Percentiles rank a stretch among this genome's conserved stretches.
Conservation (phyloP, 2,329 filamentous ascomycete species). For the Ophiocordyceps camponoti-rufipedis region DNA sequence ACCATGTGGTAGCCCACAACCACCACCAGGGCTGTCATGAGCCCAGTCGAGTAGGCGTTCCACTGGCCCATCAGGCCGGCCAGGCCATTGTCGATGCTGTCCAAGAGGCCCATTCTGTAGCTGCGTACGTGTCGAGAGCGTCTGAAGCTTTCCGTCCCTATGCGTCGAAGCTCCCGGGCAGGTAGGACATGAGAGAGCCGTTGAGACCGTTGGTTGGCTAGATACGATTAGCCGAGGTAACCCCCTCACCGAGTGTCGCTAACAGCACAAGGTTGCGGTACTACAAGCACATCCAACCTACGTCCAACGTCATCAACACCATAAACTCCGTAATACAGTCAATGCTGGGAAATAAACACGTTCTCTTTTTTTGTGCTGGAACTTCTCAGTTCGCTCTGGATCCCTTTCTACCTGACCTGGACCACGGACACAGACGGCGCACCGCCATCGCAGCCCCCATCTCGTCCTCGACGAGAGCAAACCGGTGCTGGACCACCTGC, state of each 20-base stretch:
- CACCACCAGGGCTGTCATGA: conserved; percentile 47
- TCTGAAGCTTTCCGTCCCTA: too few relatives aligned
- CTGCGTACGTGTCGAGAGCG: too few relatives aligned
- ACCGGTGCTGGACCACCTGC: neutral
- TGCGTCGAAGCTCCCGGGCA: too few relatives aligned
- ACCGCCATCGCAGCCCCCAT: conserved; percentile 1
- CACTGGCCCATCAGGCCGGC: conserved; percentile 57
- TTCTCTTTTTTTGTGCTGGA: conserved; percentile 17
- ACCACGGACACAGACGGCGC: conserved; percentile 5
- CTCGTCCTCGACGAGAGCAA: neutral
- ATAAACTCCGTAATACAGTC: too few relatives aligned
- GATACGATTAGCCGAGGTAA: neutral
- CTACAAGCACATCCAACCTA: too few relatives aligned
- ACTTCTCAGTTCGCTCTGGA: conserved; percentile 22
- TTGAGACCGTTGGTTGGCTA: neutral
- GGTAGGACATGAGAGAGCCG: too few relatives aligned
- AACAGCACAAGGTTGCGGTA: too few relatives aligned
- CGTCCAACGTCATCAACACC: too few relatives aligned
- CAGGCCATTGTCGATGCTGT: conserved; percentile 53
- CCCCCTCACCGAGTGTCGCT: neutral
- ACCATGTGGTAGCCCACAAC: conserved; percentile 55
- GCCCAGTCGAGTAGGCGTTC: conserved; percentile 58
- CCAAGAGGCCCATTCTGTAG: conserved; percentile 22
- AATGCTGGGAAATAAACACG: neutral
- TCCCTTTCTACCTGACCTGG: conserved; percentile 7